These are phyloP conservation scores for Rhizoctonia solani DNA, from an alignment of 1,284 basidiomycete species.

Conservation along the genomic window DNA sequence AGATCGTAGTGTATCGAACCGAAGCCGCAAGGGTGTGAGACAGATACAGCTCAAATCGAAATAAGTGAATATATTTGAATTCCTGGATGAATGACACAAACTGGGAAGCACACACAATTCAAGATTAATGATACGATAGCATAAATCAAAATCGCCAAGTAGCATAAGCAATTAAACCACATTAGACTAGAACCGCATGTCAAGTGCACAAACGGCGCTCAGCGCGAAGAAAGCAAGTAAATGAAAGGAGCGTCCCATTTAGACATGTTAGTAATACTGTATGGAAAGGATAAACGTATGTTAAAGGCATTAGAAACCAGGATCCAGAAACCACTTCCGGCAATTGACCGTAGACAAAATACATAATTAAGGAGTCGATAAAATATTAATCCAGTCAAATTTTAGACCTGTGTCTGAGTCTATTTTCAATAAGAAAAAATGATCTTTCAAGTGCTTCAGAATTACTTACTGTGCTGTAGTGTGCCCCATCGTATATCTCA, in stretches of 20 bases:
- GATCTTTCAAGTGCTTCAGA: too few species aligned
- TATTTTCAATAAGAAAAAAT: too few species aligned
- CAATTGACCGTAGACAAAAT: neutral
- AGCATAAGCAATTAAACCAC: conserved; percentile 15
- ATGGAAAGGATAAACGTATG: neutral
- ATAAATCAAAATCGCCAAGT: conserved; percentile 1
- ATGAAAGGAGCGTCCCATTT: neutral
- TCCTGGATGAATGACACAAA: neutral
- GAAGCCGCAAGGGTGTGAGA: too few species aligned
- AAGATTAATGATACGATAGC: conserved; percentile 30
- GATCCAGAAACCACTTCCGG: neutral
- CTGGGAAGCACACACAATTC: neutral
- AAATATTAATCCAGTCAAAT: neutral
- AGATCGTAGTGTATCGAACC: too few species aligned
- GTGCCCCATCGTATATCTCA: neutral
- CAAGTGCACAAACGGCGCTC: conserved; percentile 30
- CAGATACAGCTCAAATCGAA: too few species aligned
- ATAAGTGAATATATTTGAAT: conserved; percentile 8
- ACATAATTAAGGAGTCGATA: conserved; percentile 23
- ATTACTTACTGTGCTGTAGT: neutral
- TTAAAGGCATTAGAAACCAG: neutral
- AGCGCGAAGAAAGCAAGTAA: conserved; percentile 14
- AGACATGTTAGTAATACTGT: neutral
- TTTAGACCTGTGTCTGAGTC: neutral
- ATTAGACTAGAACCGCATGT: conserved; percentile 27